These are phyloP conservation scores for Sporisorium scitamineum DNA, from an alignment of 1,284 basidiomycete genomes.

Conservation along the genomic window DNA sequence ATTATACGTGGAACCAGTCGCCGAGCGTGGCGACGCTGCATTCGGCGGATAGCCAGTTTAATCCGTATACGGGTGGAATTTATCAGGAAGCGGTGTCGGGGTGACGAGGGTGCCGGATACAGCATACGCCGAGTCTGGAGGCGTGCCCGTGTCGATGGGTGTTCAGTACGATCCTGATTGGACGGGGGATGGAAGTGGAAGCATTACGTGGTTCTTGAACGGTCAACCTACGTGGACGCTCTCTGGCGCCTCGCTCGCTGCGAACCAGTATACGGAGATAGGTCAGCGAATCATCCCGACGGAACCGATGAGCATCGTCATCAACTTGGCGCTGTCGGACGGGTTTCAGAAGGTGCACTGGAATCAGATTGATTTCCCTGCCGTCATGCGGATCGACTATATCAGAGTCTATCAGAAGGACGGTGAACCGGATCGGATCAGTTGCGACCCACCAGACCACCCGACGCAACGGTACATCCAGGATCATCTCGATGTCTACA, in stretches of 20 bases:
- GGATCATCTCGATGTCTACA: constrained; percentile 61
- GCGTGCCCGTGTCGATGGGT: constrained; percentile 52
- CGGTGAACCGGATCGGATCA: constrained; percentile 39
- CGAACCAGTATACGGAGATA: constrained; percentile 46
- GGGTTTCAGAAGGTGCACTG: constrained; percentile 58
- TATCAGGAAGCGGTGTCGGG: constrained; percentile 67
- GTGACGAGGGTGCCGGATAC: constrained; percentile 53
- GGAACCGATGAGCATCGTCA: constrained; percentile 61
- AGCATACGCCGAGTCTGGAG: constrained; percentile 39
- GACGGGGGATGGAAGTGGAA: constrained; percentile 49
- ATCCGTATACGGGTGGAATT: constrained; percentile 59
- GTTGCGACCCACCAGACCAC: constrained; percentile 62
- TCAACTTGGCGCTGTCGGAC: constrained; percentile 59
- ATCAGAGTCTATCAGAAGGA: constrained; percentile 59
- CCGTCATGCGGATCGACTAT: constrained; percentile 67
- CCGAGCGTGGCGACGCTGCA: constrained; percentile 17
- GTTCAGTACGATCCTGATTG: constrained; percentile 67
- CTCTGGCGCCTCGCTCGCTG: constrained; percentile 24
- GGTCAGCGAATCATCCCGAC: constrained; percentile 55
- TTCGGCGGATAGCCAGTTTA: constrained; percentile 30
- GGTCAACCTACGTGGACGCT: constrained; percentile 63
- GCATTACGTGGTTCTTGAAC: constrained; percentile 64
- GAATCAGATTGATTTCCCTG: constrained; percentile 69
- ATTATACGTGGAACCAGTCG: constrained; percentile 54
- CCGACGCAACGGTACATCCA: constrained; percentile 66